A percentile compares a stretch with the other conserved stretches of the same genome.
Conservation (phyloP, 106 monocot genomes). For the Cymbidium sinense region DNA sequence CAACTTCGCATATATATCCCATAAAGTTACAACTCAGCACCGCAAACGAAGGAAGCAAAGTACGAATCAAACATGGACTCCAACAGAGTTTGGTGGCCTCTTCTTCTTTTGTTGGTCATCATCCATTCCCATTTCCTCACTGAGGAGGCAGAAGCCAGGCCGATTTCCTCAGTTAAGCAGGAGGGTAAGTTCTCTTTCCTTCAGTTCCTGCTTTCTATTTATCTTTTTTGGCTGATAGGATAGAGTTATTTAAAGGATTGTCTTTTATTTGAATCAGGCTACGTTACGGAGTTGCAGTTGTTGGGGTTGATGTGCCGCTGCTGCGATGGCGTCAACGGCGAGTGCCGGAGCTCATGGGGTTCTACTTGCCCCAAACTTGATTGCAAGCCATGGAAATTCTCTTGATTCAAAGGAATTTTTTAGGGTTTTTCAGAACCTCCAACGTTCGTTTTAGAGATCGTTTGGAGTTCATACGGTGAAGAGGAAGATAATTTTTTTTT, state of each 20-base stretch:
- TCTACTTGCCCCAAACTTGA: conserved; percentile 1
- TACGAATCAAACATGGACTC: not conserved
- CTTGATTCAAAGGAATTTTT: not conserved
- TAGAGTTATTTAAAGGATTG: not conserved
- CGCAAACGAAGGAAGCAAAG: not conserved
- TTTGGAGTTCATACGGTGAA: too few species aligned
- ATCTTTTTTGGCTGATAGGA: not conserved
- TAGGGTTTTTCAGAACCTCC: not conserved
- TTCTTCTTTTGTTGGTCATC: not conserved
- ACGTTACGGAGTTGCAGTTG: not conserved
- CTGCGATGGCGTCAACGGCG: not conserved
- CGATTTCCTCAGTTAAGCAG: not conserved
- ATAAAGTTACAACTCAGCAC: not conserved
- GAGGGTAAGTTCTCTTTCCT: not conserved
- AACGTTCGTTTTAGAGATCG: too few species aligned
- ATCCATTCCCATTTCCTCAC: not conserved
- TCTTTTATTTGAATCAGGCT: not conserved
- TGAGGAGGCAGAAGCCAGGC: not conserved
- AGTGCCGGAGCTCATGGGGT: not conserved
- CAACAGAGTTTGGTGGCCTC: not conserved
- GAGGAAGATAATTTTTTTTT: too few species aligned
- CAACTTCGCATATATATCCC: not conserved
- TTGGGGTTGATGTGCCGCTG: conserved; percentile 1
- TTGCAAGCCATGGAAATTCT: conserved; percentile 1
- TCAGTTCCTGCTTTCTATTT: not conserved